phyloP scores from a whole-genome alignment of 1,139 yeast genomes.

The Saccharomyces pastorianus region DNA sequence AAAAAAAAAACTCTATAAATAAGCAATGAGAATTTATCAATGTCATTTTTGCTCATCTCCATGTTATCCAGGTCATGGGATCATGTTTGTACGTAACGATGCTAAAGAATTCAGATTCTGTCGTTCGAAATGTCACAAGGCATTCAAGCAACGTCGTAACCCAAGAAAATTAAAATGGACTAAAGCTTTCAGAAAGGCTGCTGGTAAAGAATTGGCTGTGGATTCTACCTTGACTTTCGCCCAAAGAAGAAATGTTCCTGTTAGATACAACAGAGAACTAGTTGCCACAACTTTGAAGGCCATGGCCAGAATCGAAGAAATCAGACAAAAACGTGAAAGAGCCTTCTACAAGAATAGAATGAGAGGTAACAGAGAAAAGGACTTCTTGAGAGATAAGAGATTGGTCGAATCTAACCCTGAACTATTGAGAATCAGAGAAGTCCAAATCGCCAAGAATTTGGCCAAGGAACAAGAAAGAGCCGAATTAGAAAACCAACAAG shows the following conservation, averaged over 20 bases:
- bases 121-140: conserved; percentile 95
- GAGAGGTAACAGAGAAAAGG: conserved; percentile 91
- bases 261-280: conserved; percentile 91
- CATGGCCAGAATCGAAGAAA: conserved; percentile 93
- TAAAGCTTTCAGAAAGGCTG: conserved; percentile 97
- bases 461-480: conserved; percentile 62
- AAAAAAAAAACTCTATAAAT: not conserved
- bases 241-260: conserved; percentile 95
- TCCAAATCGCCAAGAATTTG: conserved; percentile 74
- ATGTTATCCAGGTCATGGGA: conserved; percentile 94
- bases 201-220: conserved; percentile 96
- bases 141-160: conserved; percentile 95
- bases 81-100: conserved; percentile 95
- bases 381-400: conserved; percentile 77
- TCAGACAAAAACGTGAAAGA: conserved; percentile 91
- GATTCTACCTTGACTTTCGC: conserved; percentile 95
- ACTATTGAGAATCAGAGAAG: conserved; percentile 83
- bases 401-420: conserved; percentile 84
- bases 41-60: conserved; percentile 98
- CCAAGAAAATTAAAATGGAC: conserved; percentile 98
- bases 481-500: conserved; percentile 27
- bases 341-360: conserved; percentile 99
- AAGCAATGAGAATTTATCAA: conserved; percentile 70
- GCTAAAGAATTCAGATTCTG: conserved; percentile 96
- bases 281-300: conserved; percentile 91